These are phyloP conservation scores for Trichomonas vaginalis DNA, from an alignment of 208 protist genomes.

Conservation along the genomic window DNA sequence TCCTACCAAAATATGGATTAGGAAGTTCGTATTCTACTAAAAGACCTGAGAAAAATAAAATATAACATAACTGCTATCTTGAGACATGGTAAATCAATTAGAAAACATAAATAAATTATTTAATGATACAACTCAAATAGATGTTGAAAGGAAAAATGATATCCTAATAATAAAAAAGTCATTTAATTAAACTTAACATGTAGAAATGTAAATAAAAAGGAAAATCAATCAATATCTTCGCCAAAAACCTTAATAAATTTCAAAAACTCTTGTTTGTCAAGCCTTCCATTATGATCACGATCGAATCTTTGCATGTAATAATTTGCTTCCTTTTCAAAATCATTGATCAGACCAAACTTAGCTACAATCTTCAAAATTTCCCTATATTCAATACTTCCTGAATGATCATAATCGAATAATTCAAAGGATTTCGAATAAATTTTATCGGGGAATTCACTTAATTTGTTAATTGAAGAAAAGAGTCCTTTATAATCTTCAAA, in stretches of 20 bases:
- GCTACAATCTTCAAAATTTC: background rate
- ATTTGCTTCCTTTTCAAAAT: background rate
- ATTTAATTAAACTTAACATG: too few species aligned
- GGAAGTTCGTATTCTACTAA: too few species aligned
- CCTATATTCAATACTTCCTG: background rate
- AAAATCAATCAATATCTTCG: background rate
- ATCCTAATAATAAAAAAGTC: too few species aligned
- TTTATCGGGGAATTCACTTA: background rate
- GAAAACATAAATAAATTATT: too few species aligned
- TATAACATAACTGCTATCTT: too few species aligned
- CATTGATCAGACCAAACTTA: background rate
- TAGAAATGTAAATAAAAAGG: too few species aligned
- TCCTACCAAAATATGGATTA: too few species aligned
- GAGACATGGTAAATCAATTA: too few species aligned
- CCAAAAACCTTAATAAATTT: background rate
- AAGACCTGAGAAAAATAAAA: too few species aligned
- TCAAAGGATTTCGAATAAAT: background rate
- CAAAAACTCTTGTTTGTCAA: background rate
- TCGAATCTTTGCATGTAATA: background rate
- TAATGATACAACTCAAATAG: too few species aligned
- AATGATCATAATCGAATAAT: background rate
- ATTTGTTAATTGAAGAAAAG: background rate
- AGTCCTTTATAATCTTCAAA: background rate
- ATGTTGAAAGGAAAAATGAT: too few species aligned
- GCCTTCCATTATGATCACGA: background rate